Percentiles rank a stretch among this genome's conserved stretches.
Conservation (phyloP, 2,329 filamentous ascomycete genomes). For the Chrysoporthe puriensis region DNA sequence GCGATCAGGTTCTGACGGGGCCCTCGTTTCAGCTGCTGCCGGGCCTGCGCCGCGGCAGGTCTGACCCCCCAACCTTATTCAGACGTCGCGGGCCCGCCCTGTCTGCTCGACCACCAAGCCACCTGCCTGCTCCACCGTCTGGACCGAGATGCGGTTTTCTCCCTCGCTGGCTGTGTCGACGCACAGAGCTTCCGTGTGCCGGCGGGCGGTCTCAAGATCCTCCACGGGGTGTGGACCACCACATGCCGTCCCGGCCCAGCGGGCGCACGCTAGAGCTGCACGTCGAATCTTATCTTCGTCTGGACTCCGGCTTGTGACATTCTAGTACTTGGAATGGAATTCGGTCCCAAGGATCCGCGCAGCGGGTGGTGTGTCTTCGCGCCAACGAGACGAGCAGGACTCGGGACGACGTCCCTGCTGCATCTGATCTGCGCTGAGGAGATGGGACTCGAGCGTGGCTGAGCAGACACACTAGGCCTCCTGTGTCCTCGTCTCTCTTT, state of each 20-base stretch:
- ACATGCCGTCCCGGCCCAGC: too few relatives aligned
- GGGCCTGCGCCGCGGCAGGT: conserved; percentile 7
- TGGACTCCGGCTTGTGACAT: too few relatives aligned
- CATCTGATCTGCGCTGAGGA: conserved; percentile 7
- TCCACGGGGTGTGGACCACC: too few relatives aligned
- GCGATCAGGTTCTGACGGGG: conserved; percentile 15
- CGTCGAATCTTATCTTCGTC: too few relatives aligned
- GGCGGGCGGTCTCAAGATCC: too few relatives aligned
- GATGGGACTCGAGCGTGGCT: background rate
- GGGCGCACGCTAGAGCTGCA: too few relatives aligned
- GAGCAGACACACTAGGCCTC: background rate
- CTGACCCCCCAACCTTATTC: conserved; percentile 9
- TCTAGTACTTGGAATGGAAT: too few relatives aligned
- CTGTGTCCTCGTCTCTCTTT: conserved; percentile 3
- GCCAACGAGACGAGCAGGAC: conserved; percentile 8
- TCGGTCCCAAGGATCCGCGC: background rate
- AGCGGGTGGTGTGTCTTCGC: conserved; percentile 8
- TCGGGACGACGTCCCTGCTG: conserved; percentile 18
- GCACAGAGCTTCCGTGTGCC: too few relatives aligned
- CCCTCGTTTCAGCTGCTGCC: conserved; percentile 16
- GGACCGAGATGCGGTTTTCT: background rate
- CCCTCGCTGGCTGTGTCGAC: too few relatives aligned
- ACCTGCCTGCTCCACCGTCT: background rate
- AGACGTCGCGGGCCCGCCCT: conserved; percentile 12
- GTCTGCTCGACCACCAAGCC: background rate